Evolutionary conservation across 192 early-diverging fungal species (phyloP).

Genomic region (Backusella macrospora): DNA sequence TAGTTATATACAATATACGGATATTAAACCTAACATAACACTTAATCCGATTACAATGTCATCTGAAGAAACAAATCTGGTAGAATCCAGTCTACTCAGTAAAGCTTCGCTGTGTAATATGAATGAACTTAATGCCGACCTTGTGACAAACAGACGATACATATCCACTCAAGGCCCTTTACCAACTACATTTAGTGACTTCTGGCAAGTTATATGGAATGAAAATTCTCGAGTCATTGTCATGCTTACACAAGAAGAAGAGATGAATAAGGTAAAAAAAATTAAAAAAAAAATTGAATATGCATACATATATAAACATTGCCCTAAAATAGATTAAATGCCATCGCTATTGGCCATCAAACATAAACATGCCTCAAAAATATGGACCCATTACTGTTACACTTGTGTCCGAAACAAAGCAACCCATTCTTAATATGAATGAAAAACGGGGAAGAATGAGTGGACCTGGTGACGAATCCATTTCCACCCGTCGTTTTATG

Average conservation of each 20-base stretch:
- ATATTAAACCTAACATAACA: slow-evolving; percentile 56
- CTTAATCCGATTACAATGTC: slow-evolving; percentile 34
- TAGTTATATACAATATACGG: slow-evolving; percentile 63
- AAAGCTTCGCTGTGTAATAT: slow-evolving; percentile 10
- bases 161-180: slow-evolving; percentile 74
- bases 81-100: slow-evolving; percentile 14
- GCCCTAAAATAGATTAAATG: slow-evolving; percentile 59
- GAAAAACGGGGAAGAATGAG: slow-evolving; percentile 17
- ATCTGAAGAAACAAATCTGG: slow-evolving; percentile 9
- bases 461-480: slow-evolving; percentile 42
- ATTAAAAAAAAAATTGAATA: background rate
- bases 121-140: background rate
- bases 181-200: slow-evolving; percentile 78
- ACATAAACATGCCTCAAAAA: slow-evolving; percentile 33
- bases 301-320: background rate
- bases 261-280: slow-evolving; percentile 68
- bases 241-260: slow-evolving; percentile 91
- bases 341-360: slow-evolving; percentile 87
- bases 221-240: slow-evolving; percentile 79
- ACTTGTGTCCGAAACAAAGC: slow-evolving; percentile 58
- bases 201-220: slow-evolving; percentile 96
- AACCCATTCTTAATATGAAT: slow-evolving; percentile 19
- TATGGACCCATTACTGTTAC: slow-evolving; percentile 55
- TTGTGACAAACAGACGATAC: slow-evolving; percentile 27
- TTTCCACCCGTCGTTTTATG: slow-evolving; percentile 52